phyloP scores from a whole-genome alignment of 1,139 yeast genomes.

The Lodderomyces jiufengensis region DNA sequence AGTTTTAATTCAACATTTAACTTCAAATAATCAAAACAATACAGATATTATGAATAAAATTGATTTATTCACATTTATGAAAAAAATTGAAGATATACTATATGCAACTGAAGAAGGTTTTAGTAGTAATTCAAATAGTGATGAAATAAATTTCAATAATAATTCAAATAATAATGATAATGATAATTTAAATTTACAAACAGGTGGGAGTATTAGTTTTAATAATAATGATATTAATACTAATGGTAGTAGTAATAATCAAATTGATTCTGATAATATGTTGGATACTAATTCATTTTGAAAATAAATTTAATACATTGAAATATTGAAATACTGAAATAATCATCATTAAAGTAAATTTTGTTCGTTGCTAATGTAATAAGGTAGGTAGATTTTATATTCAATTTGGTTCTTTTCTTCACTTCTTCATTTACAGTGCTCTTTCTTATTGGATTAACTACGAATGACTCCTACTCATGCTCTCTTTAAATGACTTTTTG shows the following conservation, averaged over 20 bases:
- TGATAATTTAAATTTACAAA: neutral
- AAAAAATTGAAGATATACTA: constrained; percentile 68
- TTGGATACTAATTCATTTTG: constrained; percentile 12
- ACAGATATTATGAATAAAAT: constrained; percentile 26
- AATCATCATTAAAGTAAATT: too few relatives aligned
- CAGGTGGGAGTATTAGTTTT: too few relatives aligned
- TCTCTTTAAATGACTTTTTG: too few relatives aligned
- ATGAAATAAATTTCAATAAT: neutral
- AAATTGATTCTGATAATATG: neutral
- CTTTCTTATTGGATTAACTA: too few relatives aligned
- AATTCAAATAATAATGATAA: neutral
- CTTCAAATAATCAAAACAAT: constrained; percentile 28
- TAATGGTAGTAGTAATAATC: neutral
- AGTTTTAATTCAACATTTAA: constrained; percentile 65
- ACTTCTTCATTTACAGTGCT: too few relatives aligned
- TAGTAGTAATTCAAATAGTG: constrained; percentile 8
- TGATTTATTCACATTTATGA: constrained; percentile 41
- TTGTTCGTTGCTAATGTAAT: too few relatives aligned
- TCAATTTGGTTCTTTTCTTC: too few relatives aligned
- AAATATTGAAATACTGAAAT: too few relatives aligned
- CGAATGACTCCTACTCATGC: too few relatives aligned
- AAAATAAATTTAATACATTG: too few relatives aligned
- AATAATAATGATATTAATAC: neutral
- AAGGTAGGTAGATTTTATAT: too few relatives aligned
- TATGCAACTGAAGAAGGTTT: constrained; percentile 83